Base-by-base conservation (phyloP, 2,329 filamentous ascomycete species). In the Paraphaeosphaeria sporulosa region DNA sequence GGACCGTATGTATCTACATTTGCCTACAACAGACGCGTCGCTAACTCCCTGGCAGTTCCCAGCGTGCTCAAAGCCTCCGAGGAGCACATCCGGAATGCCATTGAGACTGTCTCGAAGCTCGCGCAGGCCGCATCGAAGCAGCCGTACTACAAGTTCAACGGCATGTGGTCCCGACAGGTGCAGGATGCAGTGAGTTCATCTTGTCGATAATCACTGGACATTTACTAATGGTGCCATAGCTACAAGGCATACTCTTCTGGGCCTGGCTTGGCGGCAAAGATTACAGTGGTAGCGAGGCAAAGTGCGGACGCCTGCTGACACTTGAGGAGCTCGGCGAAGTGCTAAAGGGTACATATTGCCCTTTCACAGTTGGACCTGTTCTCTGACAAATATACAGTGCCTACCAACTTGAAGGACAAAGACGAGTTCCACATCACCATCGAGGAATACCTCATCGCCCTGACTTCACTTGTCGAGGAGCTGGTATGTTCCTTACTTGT, bases 91-190 rank as follows among this genome's bases (percentile, higher is more conserved):
- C 82, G 86, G 64, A 86, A 90, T 38, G 88, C 96, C 76, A 85
- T 91, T 58, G 82, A 87, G 50, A 90, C 89, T 47, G 85, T 97
- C 48, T 80, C 83, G 59, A 87, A 89, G 67, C 86, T 99, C 47
- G 86, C 87, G 62, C 80, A 84, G 57, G 86, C 92, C 57, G 93
- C 94, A 2, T 94, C 93, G 27, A 86, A 91, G 76, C 90, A 96
- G 72, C 94, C 95, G 0, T 99, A 98, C 84, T 99, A 98, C 88
- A 97, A 97, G 86, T 97, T 96, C 83, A 97, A 97, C 79, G 82
- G 84, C 58, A 87, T 93, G 76, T 99, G 95, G 95, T 86, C 88
- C 30, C 87, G 92, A 60, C 88, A 91, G 71, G 82, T 97, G 57
- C 94, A 98, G 78, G 92, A 92, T 76, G 87, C 92, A 47, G 87